Evolutionary conservation across 345 rosid genomes (phyloP), one percentile per base, ranked within the genome.

Genomic region (Gossypium thurberi): DNA sequence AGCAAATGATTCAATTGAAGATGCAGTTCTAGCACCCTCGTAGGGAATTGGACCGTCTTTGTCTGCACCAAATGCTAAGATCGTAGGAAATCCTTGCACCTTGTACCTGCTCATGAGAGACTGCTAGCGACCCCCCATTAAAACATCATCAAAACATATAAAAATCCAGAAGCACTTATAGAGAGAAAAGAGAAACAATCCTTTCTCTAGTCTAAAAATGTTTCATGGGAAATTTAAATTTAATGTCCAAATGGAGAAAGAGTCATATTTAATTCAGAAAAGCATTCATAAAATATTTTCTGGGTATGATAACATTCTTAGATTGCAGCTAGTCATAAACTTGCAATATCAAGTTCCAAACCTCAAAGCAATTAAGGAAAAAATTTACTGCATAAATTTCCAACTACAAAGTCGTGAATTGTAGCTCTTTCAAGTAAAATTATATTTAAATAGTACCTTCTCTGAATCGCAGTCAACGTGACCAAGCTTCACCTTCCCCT

Each of bases 1-100:
- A 73, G 97, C 94, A 81, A 90, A 91, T 63, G 96, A 91, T 75
- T 89, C 98, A 46, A 94, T 94, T 10, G 90, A 94, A 40, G 91
- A 80, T 23, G 97, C 98, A 75, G 90, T 87, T 81, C 97, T 88
- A 75, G 91, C 97, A 79, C 98, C 96, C 72, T 91, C 94, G 23
- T 87, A 90, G 18, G 92, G 90, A 43, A 80, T 52, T 72, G 96
- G 97, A 71, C 79, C 85, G 66, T 86, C 95, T 84, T 91, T 94
- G 75, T 89, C 97, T 14, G 93, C 84, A 69, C 97, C 98, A 81
- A 94, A 94, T 53, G 90, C 88, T 84, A 94, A 80, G 84, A 94
- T 94, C 53, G 98, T 91, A 55, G 98, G 98, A 73, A 90, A 94
- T 67, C 94, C 96, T 94, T 94, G 89, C 65, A 94, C 94, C 6